Base-by-base conservation (phyloP, 352 stramenopile genomes). In the Pythium rhizo-oryzae region DNA sequence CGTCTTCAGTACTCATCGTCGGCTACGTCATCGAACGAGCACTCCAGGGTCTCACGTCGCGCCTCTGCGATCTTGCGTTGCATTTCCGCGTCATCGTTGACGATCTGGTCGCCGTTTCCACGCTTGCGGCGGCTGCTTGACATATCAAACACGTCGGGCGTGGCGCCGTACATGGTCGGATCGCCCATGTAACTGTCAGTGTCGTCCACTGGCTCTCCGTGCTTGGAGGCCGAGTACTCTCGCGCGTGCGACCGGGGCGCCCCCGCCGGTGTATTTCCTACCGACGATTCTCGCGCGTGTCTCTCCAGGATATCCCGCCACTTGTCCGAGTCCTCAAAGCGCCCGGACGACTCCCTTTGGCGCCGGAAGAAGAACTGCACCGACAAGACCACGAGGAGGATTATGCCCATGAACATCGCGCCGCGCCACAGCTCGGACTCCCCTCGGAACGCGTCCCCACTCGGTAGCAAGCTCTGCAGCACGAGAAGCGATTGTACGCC, bases 41-140 rank as follows among this genome's bases (percentile, higher is more conserved):
- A 78, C 49, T 82, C 72, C 33, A 80, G 63, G 8, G 72, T 78
- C 24, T 76, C 67, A 12, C 68, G 61, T n/a, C 70, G 63, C 7
- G 76, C 72, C n/a, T 80, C 57, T 0, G 54, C 66, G 39, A 82
- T 72, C 57, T 76, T 78, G 21, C 55, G 47, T 24, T 71, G 70
- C 4, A 80, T 50, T 4, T 67, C 51, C 8, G 15, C 23, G 3
- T 65, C 25, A 4, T 65, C 25, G 23, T 68, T 46, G 44, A 1
- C 15, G 15, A 51, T 15, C 7, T 58, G 46, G 24, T 70, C 46
- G 5, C 18, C 28, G 5, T 18, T 25, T 18, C 24, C 16, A 23
- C 24, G 64, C 25, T 52, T 65, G 18, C 24, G 37, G 9, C 56
- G 53, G 11, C 23, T 39, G 19, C 71, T 70, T 15, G 55, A 44